Percentiles rank a stretch among this genome's conserved stretches.
Evolutionary conservation across 257 asterid species (phyloP).

Genomic region (Gentiana macrophylla): DNA sequence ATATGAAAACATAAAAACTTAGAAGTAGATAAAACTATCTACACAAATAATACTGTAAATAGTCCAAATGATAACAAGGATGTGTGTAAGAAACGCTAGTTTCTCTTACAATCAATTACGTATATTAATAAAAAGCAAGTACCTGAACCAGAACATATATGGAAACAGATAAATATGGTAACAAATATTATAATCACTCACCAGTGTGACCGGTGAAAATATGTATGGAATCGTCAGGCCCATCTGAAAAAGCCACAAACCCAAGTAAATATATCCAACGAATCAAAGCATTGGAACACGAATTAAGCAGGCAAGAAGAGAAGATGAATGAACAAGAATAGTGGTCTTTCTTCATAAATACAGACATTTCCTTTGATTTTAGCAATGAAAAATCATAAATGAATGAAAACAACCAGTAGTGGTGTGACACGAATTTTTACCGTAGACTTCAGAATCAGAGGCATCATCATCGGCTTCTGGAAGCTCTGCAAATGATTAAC

Average conservation of each 20-base stretch:
- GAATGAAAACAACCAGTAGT: not conserved
- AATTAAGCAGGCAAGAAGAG: not conserved
- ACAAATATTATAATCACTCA: slow-evolving; percentile 8
- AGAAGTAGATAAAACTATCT: too few species aligned
- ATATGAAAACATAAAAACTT: too few species aligned
- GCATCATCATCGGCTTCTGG: slow-evolving; percentile 71
- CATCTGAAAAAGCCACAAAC: slow-evolving; percentile 45
- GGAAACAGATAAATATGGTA: too few species aligned
- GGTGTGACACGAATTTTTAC: slow-evolving; percentile 3
- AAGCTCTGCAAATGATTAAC: slow-evolving; percentile 45
- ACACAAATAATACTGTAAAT: too few species aligned
- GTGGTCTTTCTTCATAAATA: not conserved
- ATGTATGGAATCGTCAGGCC: slow-evolving; percentile 70
- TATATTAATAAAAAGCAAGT: too few species aligned
- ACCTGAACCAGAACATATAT: too few species aligned
- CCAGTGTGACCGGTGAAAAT: slow-evolving; percentile 88
- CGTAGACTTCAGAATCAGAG: slow-evolving; percentile 43
- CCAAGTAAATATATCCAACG: not conserved
- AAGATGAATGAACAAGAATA: not conserved
- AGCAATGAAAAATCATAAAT: not conserved
- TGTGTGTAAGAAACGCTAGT: too few species aligned
- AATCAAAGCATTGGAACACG: not conserved
- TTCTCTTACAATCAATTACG: too few species aligned
- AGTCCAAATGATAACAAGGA: too few species aligned
- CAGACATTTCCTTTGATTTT: not conserved